Evolutionary conservation across 441 rosid species (phyloP).

Genomic region (Biscutella auriculata): DNA sequence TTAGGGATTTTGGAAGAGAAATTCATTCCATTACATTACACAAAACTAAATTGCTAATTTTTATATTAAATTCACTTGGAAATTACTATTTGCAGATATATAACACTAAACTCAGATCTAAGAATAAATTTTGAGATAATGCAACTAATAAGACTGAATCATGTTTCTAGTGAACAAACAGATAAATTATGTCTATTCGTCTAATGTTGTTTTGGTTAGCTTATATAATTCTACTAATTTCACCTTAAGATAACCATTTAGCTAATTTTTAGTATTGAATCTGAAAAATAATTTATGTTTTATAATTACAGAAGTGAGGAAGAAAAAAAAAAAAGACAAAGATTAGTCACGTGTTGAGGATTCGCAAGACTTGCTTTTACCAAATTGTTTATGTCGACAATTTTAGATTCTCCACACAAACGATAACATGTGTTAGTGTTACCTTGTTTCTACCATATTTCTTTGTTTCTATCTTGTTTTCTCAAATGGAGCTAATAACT

Average conservation of each 20-base stretch:
- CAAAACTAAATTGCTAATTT: neutral
- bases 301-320: neutral
- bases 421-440: neutral
- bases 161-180: neutral
- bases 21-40: neutral
- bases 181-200: neutral
- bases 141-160: neutral
- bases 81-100: too few species aligned
- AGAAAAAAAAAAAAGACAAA: constrained; percentile 6
- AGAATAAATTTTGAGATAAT: neutral
- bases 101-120: too few species aligned
- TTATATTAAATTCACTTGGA: too few species aligned
- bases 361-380: constrained; percentile 7
- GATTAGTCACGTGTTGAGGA: constrained; percentile 15
- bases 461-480: too few species aligned
- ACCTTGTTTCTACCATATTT: neutral
- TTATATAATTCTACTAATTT: neutral
- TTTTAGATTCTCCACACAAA: constrained; percentile 16
- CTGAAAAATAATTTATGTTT: neutral
- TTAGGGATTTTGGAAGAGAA: neutral
- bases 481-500: too few species aligned
- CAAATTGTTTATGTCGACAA: constrained; percentile 1
- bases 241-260: neutral
- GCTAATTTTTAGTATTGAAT: neutral
- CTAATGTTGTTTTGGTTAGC: neutral